Conservation (phyloP, 495 filamentous ascomycete genomes). For the Filosporella fistucella region DNA sequence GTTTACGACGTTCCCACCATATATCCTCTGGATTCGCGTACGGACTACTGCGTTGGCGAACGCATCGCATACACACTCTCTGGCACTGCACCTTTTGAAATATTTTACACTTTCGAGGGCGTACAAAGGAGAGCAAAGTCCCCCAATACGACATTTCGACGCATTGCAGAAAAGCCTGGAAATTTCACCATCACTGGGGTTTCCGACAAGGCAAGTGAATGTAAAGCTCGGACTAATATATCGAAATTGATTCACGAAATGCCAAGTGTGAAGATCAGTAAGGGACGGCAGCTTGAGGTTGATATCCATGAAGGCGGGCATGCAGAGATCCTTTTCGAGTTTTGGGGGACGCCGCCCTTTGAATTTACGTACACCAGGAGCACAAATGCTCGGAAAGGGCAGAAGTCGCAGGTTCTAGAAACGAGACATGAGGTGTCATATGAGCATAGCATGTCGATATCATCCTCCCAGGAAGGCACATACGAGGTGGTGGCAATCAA, state of each 20-base stretch:
- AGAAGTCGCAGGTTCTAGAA: conserved; percentile 75
- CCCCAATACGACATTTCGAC: conserved; percentile 72
- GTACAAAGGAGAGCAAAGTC: conserved; percentile 72
- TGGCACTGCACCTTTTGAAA: conserved; percentile 83
- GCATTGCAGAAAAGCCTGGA: conserved; percentile 85
- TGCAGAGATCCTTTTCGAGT: conserved; percentile 88
- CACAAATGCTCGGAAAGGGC: conserved; percentile 72
- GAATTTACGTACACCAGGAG: conserved; percentile 95
- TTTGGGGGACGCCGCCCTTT: conserved; percentile 92
- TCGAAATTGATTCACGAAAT: conserved; percentile 83
- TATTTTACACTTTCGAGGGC: conserved; percentile 86
- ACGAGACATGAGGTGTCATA: conserved; percentile 81
- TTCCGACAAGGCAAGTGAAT: conserved; percentile 76
- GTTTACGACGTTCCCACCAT: conserved; percentile 92
- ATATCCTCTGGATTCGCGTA: conserved; percentile 73
- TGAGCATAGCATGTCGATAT: conserved; percentile 72
- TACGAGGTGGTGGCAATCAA: conserved; percentile 96
- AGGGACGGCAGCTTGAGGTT: conserved; percentile 69
- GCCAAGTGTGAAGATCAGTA: conserved; percentile 83
- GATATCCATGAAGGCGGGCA: conserved; percentile 96
- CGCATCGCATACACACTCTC: conserved; percentile 85
- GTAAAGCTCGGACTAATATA: conserved; percentile 71
- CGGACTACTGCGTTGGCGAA: conserved; percentile 94
- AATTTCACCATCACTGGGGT: conserved; percentile 82
- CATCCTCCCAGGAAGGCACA: conserved; percentile 85